Percentiles rank a stretch among this genome's conserved stretches.
These are phyloP conservation scores for Didymella glomerata DNA, from an alignment of 2,329 filamentous ascomycete genomes.

Conservation along the genomic window DNA sequence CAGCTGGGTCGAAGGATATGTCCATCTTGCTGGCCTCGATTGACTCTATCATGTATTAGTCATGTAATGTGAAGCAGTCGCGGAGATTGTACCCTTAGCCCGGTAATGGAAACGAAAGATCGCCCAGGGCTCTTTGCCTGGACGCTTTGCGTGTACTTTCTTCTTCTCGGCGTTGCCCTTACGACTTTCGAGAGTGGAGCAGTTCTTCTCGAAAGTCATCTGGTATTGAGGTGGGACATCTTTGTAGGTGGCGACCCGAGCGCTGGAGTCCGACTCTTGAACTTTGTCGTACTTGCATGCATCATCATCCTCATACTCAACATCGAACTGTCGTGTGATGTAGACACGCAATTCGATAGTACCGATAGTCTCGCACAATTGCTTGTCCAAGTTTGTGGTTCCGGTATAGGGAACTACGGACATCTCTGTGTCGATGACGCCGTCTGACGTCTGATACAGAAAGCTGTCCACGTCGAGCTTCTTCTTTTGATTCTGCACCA, in stretches of 20 bases:
- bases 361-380: conserved; percentile 34
- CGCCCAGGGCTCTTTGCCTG: conserved; percentile 50
- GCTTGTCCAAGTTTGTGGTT: conserved; percentile 9
- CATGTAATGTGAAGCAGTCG: neutral
- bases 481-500: conserved; percentile 27
- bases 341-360: conserved; percentile 46
- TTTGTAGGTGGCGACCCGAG: conserved; percentile 21
- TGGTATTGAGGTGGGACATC: conserved; percentile 31
- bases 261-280: neutral
- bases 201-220: conserved; percentile 35
- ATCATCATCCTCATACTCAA: conserved; percentile 23
- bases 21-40: conserved; percentile 24
- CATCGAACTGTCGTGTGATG: conserved; percentile 32
- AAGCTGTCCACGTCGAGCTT: conserved; percentile 34
- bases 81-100: conserved; percentile 28
- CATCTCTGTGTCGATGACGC: conserved; percentile 85
- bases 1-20: conserved; percentile 18
- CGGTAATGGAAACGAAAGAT: conserved; percentile 56
- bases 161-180: conserved; percentile 19
- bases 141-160: conserved; percentile 32
- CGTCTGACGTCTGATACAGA: conserved; percentile 26
- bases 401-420: conserved; percentile 85
- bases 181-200: conserved; percentile 19
- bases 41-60: conserved; percentile 25
- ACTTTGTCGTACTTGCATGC: conserved; percentile 25